Evolutionary conservation across 164 flowering plant species (phyloP).

Genomic region (Litsea cubeba): DNA sequence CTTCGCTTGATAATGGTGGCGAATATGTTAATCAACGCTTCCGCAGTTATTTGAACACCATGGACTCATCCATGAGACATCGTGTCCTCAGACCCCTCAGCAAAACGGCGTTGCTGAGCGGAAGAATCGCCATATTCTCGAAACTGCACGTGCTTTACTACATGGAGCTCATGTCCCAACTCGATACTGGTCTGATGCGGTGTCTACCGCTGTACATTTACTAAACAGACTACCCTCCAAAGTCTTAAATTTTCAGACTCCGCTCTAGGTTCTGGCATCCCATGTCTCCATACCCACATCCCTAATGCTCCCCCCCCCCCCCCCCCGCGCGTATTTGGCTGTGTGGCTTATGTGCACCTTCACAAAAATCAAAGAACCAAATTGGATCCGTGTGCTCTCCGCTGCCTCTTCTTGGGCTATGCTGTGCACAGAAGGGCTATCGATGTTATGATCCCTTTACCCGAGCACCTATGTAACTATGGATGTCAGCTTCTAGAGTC

Average conservation of each 20-base stretch:
- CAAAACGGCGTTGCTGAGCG: too few species aligned
- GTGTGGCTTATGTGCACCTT: too few species aligned
- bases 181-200: slow-evolving; percentile 2
- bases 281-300: not conserved
- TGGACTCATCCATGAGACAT: too few species aligned
- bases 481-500: too few species aligned
- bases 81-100: too few species aligned
- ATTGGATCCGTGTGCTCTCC: too few species aligned
- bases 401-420: too few species aligned
- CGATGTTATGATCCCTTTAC: not conserved
- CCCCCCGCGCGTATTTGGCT: not conserved
- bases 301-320: slow-evolving; percentile 4
- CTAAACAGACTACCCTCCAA: not conserved
- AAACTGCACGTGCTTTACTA: too few species aligned
- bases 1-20: not conserved
- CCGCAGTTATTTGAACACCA: not conserved
- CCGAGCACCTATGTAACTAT: too few species aligned
- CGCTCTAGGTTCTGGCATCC: not conserved
- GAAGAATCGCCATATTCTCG: too few species aligned
- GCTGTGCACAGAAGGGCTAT: not conserved
- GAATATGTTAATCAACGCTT: slow-evolving; percentile 7
- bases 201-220: not conserved
- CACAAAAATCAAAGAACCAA: too few species aligned
- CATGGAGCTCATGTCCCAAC: not conserved
- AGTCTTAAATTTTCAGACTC: slow-evolving; percentile 2